Evolutionary conservation across 192 early-diverging fungal genomes (phyloP).

Genomic region (Entomortierella lignicola): DNA sequence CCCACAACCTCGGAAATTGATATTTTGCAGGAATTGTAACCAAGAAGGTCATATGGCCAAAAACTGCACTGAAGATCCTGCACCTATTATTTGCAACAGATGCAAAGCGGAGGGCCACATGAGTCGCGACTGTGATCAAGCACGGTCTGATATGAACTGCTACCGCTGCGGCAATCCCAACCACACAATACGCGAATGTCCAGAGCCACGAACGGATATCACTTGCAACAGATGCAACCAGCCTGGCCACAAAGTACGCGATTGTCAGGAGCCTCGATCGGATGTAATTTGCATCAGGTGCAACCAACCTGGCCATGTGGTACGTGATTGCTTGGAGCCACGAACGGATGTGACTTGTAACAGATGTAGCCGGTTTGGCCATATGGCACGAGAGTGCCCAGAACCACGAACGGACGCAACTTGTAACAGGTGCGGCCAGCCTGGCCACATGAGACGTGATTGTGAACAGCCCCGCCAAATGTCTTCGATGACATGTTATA

Average conservation of each 20-base stretch:
- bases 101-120: constrained; percentile 33
- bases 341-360: constrained; percentile 49
- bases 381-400: constrained; percentile 56
- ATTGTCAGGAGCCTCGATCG: constrained; percentile 3
- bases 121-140: constrained; percentile 42
- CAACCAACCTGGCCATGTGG: constrained; percentile 56
- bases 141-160: constrained; percentile 32
- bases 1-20: constrained; percentile 41
- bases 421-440: constrained; percentile 47
- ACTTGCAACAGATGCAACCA: constrained; percentile 35
- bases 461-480: constrained; percentile 48
- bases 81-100: constrained; percentile 18
- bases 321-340: constrained; percentile 49
- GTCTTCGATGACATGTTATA: constrained; percentile 18
- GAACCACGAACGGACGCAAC: constrained; percentile 10
- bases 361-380: constrained; percentile 62
- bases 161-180: constrained; percentile 58
- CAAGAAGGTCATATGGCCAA: constrained; percentile 58
- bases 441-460: constrained; percentile 56
- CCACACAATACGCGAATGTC: constrained; percentile 59
- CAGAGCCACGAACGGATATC: constrained; percentile 20
- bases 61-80: constrained; percentile 55
- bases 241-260: constrained; percentile 11
- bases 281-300: constrained; percentile 50
- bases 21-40: constrained; percentile 65